Base-by-base conservation (phyloP, 208 protist genomes). In the Porcisia hertigi region DNA sequence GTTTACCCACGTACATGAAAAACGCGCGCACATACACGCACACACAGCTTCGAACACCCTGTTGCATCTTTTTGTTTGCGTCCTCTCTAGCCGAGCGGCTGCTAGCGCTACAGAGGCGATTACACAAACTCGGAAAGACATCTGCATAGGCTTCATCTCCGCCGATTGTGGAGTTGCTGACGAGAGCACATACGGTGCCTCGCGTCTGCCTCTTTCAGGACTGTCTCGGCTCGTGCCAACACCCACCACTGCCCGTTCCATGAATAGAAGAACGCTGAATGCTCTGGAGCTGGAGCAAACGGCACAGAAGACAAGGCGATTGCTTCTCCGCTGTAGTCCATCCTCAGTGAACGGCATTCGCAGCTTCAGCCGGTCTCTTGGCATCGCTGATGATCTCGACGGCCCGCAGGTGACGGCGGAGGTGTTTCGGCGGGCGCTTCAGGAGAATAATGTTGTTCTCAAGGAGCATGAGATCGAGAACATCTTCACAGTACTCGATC, bases 341-440 rank as follows among this genome's bases (percentile, higher is more conserved):
- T 79, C 86, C 9, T 70, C 80, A n/a, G 76, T 88, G 30, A 96
- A 93, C 71, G 92, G 89, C 54, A 91, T 97, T 52, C 89, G 94
- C 16, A 85, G 76, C 49, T 80, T 97, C 36, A 95, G 90, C 65
- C 87, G 94, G 25, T 81, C 87, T 12, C 77, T 96, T 36, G 81
- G 86, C 52, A 88, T 96, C 72, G 75, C 85, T 1, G 85, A 92
- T 47, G 93, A 97, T 75, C 59, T 73, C 59, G 90, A 88, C 25
- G 85, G 88, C 39, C 73, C 67, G 45, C 55, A 64, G 9, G 64
- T 95, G n/a, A 83, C 65, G 43, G 82, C 67, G 25, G 81, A 58
- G 5, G 76, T 71, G 36, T 91, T 97, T 54, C 34, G 39, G 20
- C 72, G 53, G 36, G 84, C 82, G 16, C 71, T 97, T 34, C 11